Evolutionary conservation across 1,284 basidiomycete genomes (phyloP), one percentile per base, ranked within the genome.

Genomic region (Ustilago shanxiensis): DNA sequence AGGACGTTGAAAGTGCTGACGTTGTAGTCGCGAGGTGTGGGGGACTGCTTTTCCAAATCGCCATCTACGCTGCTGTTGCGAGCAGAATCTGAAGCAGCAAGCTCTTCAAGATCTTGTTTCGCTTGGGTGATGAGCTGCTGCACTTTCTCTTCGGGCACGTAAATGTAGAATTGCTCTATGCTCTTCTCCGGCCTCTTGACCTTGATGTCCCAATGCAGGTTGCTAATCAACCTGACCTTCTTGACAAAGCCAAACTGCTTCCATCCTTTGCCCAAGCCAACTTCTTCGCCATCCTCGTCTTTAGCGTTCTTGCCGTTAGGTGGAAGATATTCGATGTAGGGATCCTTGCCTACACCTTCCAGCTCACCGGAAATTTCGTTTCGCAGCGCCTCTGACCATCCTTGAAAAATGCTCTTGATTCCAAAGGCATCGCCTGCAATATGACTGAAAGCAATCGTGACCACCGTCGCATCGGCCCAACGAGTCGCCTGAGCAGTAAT

Each of bases 1-100:
- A 71, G 62, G 24, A 71, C 54, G 60, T 71, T 71, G 62, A 71
- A 71, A 4, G 62, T 71, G 47, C 39, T 49, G 7, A 71, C 50
- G 8, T 28, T 57, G 44, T 33, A 29, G 3, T 69, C 56, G 2
- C 22, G 22, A 5, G 26, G 20, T 26, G 20, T 18, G 4, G 44
- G 16, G 9, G 53, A 1, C 22, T 37, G 35, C 56, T 62, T 63
- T 22, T 69, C 66, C 1, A 33, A 16, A n/a, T 55, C 56, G 29
- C 24, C 20, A 7, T 47, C 7, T 9, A 9, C 16, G 47, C 47
- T 35, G 9, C 29, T 39, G 31, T 13, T 29, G 11, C 41, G 13
- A 7, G 20, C 22, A 50, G 20, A 4, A 28, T 20, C 13, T 26
- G 35, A 6, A 26, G 13, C 24, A 10, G 39, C 37, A 13, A 64